A percentile compares a stretch with the other conserved stretches of the same genome.
phyloP scores from a whole-genome alignment of 2,329 filamentous ascomycete genomes.

The Xylariales sp. region DNA sequence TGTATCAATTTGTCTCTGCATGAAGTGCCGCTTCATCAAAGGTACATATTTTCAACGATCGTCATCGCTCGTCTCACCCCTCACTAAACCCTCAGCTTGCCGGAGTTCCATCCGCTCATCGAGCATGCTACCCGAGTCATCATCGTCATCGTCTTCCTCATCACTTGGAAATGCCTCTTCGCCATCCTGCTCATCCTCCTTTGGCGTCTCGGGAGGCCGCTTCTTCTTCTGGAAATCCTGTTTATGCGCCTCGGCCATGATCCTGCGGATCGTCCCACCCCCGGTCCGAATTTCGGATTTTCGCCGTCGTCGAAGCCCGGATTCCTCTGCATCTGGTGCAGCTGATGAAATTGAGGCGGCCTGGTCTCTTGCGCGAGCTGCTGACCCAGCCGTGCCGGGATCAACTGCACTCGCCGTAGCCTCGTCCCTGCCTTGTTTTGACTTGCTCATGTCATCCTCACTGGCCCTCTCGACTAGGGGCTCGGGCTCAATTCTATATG shows the following conservation, averaged over 20 bases:
- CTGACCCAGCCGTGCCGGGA: not conserved
- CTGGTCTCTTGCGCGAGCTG: not conserved
- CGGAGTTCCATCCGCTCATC: slow-evolving; percentile 22
- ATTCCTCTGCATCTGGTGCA: slow-evolving; percentile 12
- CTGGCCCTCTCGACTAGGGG: slow-evolving; percentile 39
- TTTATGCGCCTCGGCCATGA: slow-evolving; percentile 79
- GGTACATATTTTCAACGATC: too few relatives aligned
- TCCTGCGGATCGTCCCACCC: slow-evolving; percentile 44
- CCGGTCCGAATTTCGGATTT: slow-evolving; percentile 17
- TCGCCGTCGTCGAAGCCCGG: slow-evolving; percentile 17
- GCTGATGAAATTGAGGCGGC: slow-evolving; percentile 7
- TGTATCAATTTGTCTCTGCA: too few relatives aligned
- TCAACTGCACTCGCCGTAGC: not conserved
- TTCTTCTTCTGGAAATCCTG: slow-evolving; percentile 87
- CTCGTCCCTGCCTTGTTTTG: slow-evolving; percentile 1
- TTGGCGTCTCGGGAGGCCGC: slow-evolving; percentile 34
- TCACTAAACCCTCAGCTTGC: too few relatives aligned
- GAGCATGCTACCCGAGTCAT: slow-evolving; percentile 22
- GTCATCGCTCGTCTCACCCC: too few relatives aligned
- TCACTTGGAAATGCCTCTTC: slow-evolving; percentile 30
- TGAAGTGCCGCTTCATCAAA: too few relatives aligned
- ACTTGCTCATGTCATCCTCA: slow-evolving; percentile 20
- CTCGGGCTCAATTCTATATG: slow-evolving; percentile 58
- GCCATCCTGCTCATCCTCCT: slow-evolving; percentile 28
- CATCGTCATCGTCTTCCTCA: slow-evolving; percentile 27